Evolutionary conservation across 2,329 filamentous ascomycete species (phyloP).

Genomic region (Trichoderma harzianum): DNA sequence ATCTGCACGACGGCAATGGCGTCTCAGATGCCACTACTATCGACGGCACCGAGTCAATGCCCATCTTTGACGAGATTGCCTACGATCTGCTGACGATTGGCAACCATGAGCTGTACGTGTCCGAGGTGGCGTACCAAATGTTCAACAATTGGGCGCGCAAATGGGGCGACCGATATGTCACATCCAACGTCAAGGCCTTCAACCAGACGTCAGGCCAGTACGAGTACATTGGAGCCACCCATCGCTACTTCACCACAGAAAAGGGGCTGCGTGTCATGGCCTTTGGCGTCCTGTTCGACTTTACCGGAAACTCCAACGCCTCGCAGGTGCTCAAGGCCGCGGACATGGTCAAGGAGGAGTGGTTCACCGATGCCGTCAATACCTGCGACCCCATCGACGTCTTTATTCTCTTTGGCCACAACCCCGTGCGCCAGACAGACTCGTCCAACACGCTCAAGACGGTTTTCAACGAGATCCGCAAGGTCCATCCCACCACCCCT

Average conservation of each 20-base stretch:
- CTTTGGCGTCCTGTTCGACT: slow-evolving; percentile 44
- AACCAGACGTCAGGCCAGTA: slow-evolving; percentile 38
- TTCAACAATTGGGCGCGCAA: slow-evolving; percentile 56
- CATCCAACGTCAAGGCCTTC: slow-evolving; percentile 44
- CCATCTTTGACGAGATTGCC: slow-evolving; percentile 40
- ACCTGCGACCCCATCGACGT: slow-evolving; percentile 55
- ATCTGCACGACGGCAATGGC: slow-evolving; percentile 64
- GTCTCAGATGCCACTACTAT: slow-evolving; percentile 57
- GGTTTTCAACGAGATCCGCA: slow-evolving; percentile 57
- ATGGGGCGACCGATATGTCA: slow-evolving; percentile 47
- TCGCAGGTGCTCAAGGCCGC: slow-evolving; percentile 57
- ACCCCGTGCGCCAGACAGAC: slow-evolving; percentile 48
- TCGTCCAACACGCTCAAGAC: slow-evolving; percentile 41
- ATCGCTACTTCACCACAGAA: slow-evolving; percentile 43
- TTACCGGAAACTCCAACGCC: slow-evolving; percentile 58
- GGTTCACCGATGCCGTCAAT: slow-evolving; percentile 59
- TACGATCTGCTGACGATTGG: slow-evolving; percentile 45
- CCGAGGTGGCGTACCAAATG: slow-evolving; percentile 59
- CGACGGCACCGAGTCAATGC: slow-evolving; percentile 53
- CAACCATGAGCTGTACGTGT: slow-evolving; percentile 65
- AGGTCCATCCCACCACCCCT: slow-evolving; percentile 52
- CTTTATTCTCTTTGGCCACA: slow-evolving; percentile 63
- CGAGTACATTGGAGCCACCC: slow-evolving; percentile 42
- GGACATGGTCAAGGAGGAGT: slow-evolving; percentile 49
- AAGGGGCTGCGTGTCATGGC: slow-evolving; percentile 44